Base-by-base conservation (phyloP, 495 filamentous ascomycete genomes). In the Trichoderma virens region DNA sequence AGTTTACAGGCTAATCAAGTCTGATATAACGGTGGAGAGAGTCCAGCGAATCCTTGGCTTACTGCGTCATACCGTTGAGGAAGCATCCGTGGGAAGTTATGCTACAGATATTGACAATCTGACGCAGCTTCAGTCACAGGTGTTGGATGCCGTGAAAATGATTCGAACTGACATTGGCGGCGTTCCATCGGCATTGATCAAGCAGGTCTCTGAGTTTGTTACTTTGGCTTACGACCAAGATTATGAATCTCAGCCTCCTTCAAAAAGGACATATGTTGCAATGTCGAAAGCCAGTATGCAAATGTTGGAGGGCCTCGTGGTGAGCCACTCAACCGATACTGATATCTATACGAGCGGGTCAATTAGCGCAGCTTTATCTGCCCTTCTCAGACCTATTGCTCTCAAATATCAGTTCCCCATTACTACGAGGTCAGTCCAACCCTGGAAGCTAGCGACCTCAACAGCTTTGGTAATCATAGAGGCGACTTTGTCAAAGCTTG, bases 61-160 rank as follows among this genome's bases (percentile, higher is more conserved):
- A 76, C 71, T 94, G 11, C 76, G 76, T 18, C 75, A 83, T 43
- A 78, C 81, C 27, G 79, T 83, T 71, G 74, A 80, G 45, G 72
- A 78, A 51, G 82, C 92, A 5, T 86, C 90, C 28, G 83, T 84
- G n/a, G 83, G 88, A 2, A 76, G 83, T 18, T 97, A 97, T 70
- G 87, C 89, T 38, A 85, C 85, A 38, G 94, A 97, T 75, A 79
- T 92, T n/a, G 93, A 97, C 61, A 86, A 85, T 64, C 80, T 90
- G 65, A 97, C 92, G 1, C 82, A 85, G 9, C 73, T 98, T 8
- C 94, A 98, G 70, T 82, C 74, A 13, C 79, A 88, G 67, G 86
- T 93, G 18, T 74, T 94, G 16, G 86, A 91, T 27, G 86, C 84
- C 43, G 76, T 95, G 43, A 88, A 86, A 68, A 80, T 83, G 45